Base-by-base conservation (phyloP, 179 eudicot genomes). In the Silene noctiflora region DNA sequence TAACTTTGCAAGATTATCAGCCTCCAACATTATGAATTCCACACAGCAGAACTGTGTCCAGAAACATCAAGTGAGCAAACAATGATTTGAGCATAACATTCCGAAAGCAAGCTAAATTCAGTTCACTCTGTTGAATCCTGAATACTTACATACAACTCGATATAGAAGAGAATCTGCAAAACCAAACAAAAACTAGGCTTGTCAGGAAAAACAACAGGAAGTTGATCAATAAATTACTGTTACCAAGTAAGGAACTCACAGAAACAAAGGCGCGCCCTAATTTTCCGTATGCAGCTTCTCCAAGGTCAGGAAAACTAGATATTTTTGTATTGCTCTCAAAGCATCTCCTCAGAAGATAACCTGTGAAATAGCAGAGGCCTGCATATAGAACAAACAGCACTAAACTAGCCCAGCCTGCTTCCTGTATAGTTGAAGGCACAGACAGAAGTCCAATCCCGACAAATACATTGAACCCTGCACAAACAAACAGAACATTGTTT, bases 391-490 rank as follows among this genome's bases (percentile, higher is more conserved):
- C 12, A 14, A 94, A 87, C 25, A 89, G 82, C 6, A n/a, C 85
- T 69, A 91, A 74, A 82, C 97, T 85, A 17, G 84, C 89, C 98
- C 98, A 94, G 8, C 98, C 98, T n/a, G 84, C 98, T 83, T 89
- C 84, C 77, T 83, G 88, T 69, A 94, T 82, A 1, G 97, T 86
- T 16, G 86, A 87, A 29, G 98, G 97, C 44, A 89, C 87, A n/a
- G 98, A 92, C 8, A 94, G 87, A 74, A 94, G 84, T 70, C 94
- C 98, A 39, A 91, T 89, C 56, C 98, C 98, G 61, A 86, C 90
- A 85, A 92, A 79, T 56, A 87, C 85, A 81, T 90, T 94, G 46
- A 92, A 71, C n/a, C 96, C 98, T 93, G 79, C 70, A 46, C 24
- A 68, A 56, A 12, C 27, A 67, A 10, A 17, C 58, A 58, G 63